Conservation (phyloP, 2,329 filamentous ascomycete species). For the Colletotrichum plurivorum region DNA sequence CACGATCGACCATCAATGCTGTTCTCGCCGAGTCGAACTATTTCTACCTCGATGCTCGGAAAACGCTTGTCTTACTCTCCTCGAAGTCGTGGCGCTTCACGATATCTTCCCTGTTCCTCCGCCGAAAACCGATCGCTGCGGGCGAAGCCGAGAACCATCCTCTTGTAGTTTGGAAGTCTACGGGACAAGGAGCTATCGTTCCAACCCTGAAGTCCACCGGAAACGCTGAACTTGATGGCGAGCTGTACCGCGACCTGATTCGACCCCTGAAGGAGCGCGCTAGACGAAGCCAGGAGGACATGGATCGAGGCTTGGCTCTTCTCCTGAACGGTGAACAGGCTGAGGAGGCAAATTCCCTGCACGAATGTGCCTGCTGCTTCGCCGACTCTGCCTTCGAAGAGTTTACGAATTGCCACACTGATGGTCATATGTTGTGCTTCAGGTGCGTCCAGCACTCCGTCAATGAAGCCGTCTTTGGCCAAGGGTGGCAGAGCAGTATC, state of each 20-base stretch:
- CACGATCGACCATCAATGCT: conserved; percentile 80
- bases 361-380: conserved; percentile 87
- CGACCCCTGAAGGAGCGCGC: conserved; percentile 64
- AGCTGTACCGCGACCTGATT: conserved; percentile 72
- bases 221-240: conserved; percentile 73
- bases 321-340: conserved; percentile 72
- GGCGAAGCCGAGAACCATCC: conserved; percentile 72
- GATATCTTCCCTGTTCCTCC: conserved; percentile 78
- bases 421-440: conserved; percentile 83
- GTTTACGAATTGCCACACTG: conserved; percentile 77
- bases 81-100: conserved; percentile 84
- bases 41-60: conserved; percentile 80
- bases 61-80: conserved; percentile 77
- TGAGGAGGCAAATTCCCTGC: conserved; percentile 66
- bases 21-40: conserved; percentile 87
- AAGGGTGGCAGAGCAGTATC: conserved; percentile 89
- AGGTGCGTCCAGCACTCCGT: conserved; percentile 86
- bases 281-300: conserved; percentile 59
- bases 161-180: conserved; percentile 73
- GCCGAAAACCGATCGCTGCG: conserved; percentile 70
- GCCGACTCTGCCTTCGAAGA: conserved; percentile 79
- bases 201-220: conserved; percentile 77
- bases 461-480: conserved; percentile 91
- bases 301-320: conserved; percentile 67
- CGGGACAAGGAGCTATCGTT: conserved; percentile 65